Evolutionary conservation across 1,284 basidiomycete species (phyloP).

Genomic region (Irpex rosettiformis): DNA sequence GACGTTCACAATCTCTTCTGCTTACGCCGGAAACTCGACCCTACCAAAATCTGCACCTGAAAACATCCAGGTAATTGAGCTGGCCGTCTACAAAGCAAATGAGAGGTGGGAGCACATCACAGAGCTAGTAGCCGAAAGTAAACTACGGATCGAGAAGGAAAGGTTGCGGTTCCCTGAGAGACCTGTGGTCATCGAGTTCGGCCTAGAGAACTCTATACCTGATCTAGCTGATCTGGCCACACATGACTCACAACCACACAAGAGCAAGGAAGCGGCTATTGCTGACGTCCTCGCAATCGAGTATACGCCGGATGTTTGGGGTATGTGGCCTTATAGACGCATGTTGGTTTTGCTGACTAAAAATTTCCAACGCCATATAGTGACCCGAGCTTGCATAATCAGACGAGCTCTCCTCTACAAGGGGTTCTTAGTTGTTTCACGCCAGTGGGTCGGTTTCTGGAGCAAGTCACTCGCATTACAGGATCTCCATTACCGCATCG

Average conservation of each 20-base stretch:
- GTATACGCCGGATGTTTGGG: slow-evolving; percentile 37
- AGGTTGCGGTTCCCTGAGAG: slow-evolving; percentile 12
- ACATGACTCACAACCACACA: neutral
- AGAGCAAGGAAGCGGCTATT: slow-evolving; percentile 14
- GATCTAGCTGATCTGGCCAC: neutral
- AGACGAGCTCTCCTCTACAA: slow-evolving; percentile 30
- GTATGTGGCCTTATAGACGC: slow-evolving; percentile 30
- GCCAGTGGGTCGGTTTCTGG: slow-evolving; percentile 46
- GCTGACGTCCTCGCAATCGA: slow-evolving; percentile 23
- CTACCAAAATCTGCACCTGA: neutral
- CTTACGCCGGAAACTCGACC: neutral
- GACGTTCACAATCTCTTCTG: slow-evolving; percentile 13
- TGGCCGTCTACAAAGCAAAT: slow-evolving; percentile 7
- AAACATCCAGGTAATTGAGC: slow-evolving; percentile 5
- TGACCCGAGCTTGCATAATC: slow-evolving; percentile 35
- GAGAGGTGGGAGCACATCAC: slow-evolving; percentile 1
- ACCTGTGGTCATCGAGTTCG: slow-evolving; percentile 21
- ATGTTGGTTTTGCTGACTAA: slow-evolving; percentile 3
- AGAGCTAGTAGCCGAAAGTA: neutral
- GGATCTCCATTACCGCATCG: slow-evolving; percentile 50
- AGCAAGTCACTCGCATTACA: slow-evolving; percentile 39
- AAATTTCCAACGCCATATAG: no score
- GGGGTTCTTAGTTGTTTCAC: slow-evolving; percentile 44
- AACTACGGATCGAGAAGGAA: slow-evolving; percentile 1
- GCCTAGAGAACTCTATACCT: slow-evolving; percentile 7